phyloP scores from a whole-genome alignment of 139 green algal species.

The Picochlorum sp. region DNA sequence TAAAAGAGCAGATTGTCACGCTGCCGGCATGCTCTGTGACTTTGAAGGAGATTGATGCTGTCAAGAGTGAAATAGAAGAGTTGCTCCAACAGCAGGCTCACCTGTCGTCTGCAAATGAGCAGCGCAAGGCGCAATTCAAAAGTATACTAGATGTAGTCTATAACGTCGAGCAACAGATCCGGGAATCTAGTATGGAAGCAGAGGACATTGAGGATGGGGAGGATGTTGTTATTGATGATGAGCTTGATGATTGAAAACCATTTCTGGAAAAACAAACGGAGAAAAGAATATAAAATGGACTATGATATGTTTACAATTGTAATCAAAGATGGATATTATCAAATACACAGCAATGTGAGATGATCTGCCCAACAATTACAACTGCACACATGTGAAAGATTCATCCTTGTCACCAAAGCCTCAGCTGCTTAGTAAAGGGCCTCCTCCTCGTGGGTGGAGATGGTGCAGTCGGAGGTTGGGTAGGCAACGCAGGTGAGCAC shows the following conservation, averaged over 20 bases:
- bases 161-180: not conserved
- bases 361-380: not conserved
- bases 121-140: conserved; percentile 22
- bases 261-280: too few relatives aligned
- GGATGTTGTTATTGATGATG: too few relatives aligned
- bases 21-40: conserved; percentile 17
- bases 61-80: conserved; percentile 22
- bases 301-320: not conserved
- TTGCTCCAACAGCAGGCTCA: conserved; percentile 15
- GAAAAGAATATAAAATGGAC: not conserved
- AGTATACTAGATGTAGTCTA: not conserved
- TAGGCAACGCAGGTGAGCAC: conserved; percentile 85
- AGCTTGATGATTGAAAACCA: too few relatives aligned
- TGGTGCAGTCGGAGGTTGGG: conserved; percentile 66
- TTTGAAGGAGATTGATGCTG: conserved; percentile 16
- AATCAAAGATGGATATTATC: not conserved
- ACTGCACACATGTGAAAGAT: not conserved
- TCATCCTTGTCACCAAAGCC: not conserved
- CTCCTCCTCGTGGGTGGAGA: conserved; percentile 76
- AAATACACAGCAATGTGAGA: not conserved
- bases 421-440: conserved; percentile 50
- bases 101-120: conserved; percentile 5
- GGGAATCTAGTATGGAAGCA: too few relatives aligned
- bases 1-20: conserved; percentile 19
- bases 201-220: too few relatives aligned